These are phyloP conservation scores for Arachnomyces sp. DNA, from an alignment of 2,329 filamentous ascomycete genomes.

Conservation along the genomic window DNA sequence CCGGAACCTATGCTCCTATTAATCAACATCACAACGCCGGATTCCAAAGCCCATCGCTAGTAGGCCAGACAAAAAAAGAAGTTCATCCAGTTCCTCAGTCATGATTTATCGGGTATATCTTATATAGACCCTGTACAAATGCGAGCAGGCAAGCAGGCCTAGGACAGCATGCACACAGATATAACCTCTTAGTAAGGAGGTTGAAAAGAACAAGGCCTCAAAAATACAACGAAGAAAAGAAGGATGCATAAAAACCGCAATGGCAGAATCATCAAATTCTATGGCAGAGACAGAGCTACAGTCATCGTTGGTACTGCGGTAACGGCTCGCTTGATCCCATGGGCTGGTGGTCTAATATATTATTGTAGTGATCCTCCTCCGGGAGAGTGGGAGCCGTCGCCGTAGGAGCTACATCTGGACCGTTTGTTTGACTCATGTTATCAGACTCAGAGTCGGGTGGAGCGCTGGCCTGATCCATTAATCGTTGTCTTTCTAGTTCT, in stretches of 20 bases:
- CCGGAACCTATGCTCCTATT: no score
- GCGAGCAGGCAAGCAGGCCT: no score
- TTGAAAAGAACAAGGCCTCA: background rate
- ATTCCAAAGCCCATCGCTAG: no score
- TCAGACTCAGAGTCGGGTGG: slow-evolving; percentile 34
- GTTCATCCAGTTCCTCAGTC: no score
- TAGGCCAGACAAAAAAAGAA: no score
- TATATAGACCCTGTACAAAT: no score
- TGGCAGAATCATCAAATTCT: no score
- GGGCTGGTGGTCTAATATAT: slow-evolving; percentile 25
- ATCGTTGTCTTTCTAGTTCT: slow-evolving; percentile 59
- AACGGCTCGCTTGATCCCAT: slow-evolving; percentile 33
- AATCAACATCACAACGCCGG: no score
- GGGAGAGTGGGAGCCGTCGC: slow-evolving; percentile 53
- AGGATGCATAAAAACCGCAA: background rate
- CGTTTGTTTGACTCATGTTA: slow-evolving; percentile 6
- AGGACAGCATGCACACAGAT: no score
- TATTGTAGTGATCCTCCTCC: slow-evolving; percentile 47
- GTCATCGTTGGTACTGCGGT: slow-evolving; percentile 37
- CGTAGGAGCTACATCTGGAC: slow-evolving; percentile 12
- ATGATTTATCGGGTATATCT: no score
- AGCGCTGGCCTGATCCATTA: slow-evolving; percentile 57
- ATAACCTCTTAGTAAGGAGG: background rate
- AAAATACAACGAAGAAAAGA: background rate
- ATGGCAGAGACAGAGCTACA: no score